Percentiles rank a stretch among this genome's conserved stretches.
Conservation (phyloP, 352 stramenopile genomes). For the Pythium graminicola region DNA sequence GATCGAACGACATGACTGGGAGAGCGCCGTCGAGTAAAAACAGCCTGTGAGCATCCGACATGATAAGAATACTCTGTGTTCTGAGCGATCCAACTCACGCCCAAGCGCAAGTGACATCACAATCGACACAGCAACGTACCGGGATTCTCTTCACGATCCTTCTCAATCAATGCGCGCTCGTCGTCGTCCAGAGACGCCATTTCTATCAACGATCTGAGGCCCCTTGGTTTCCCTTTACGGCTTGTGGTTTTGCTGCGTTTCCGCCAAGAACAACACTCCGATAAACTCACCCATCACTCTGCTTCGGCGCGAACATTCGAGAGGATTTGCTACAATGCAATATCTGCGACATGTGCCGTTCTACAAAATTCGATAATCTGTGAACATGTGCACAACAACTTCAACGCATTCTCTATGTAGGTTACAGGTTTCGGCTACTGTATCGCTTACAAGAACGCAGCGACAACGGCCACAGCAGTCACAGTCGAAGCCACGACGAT, state of each 20-base stretch:
- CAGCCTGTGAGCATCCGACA: constrained; percentile 29
- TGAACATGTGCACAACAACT: too few relatives aligned
- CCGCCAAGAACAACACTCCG: neutral
- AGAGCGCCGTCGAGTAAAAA: constrained; percentile 77
- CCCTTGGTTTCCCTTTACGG: too few relatives aligned
- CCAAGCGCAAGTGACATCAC: neutral
- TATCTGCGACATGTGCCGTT: constrained; percentile 20
- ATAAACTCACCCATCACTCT: constrained; percentile 7
- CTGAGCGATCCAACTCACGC: neutral
- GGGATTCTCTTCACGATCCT: constrained; percentile 62
- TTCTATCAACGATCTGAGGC: too few relatives aligned
- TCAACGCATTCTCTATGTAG: too few relatives aligned
- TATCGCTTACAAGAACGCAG: constrained; percentile 1
- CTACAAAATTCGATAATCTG: too few relatives aligned
- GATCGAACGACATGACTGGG: constrained; percentile 66
- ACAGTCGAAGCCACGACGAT: neutral
- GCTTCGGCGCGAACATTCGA: neutral
- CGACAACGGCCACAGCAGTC: neutral
- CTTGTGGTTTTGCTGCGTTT: constrained; percentile 7
- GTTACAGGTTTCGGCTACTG: too few relatives aligned
- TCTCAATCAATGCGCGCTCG: constrained; percentile 66
- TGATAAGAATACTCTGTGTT: neutral
- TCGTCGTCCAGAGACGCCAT: constrained; percentile 67
- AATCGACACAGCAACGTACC: constrained; percentile 20
- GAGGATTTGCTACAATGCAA: constrained; percentile 1